Conservation (phyloP, 805 yeast genomes). For the Pichia phayaonensis region DNA sequence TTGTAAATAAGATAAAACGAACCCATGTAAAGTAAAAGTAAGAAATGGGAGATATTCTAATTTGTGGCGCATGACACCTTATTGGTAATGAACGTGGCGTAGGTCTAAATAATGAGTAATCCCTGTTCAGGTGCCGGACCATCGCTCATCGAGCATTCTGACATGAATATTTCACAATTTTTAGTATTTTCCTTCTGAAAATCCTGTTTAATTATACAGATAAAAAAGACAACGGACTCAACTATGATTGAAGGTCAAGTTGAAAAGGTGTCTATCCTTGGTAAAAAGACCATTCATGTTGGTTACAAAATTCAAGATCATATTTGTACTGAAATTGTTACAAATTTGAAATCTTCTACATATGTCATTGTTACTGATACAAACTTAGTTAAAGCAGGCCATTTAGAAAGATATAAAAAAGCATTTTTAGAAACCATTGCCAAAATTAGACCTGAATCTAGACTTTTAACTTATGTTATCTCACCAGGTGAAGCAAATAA, state of each 20-base stretch:
- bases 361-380: slow-evolving; percentile 87
- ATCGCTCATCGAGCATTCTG: background rate
- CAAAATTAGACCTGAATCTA: slow-evolving; percentile 40
- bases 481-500: slow-evolving; percentile 93
- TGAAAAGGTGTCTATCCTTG: slow-evolving; percentile 66
- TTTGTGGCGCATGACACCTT: background rate
- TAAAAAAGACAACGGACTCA: background rate
- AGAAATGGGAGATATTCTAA: too few relatives aligned
- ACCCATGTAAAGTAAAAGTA: too few relatives aligned
- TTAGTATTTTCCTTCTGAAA: background rate
- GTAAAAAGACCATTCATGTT: slow-evolving; percentile 77
- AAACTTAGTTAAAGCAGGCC: slow-evolving; percentile 62
- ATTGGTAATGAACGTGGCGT: background rate
- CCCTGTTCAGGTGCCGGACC: background rate
- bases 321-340: slow-evolving; percentile 59
- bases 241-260: slow-evolving; percentile 18
- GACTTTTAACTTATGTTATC: slow-evolving; percentile 67
- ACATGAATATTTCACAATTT: background rate
- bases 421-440: slow-evolving; percentile 35
- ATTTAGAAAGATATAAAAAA: slow-evolving; percentile 39
- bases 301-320: slow-evolving; percentile 77
- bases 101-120: background rate
- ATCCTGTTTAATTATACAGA: background rate
- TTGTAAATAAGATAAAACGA: background rate
- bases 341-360: slow-evolving; percentile 69